These are phyloP conservation scores for Lichtheimia hyalospora DNA, from an alignment of 371 early-diverging fungal genomes.

Conservation along the genomic window DNA sequence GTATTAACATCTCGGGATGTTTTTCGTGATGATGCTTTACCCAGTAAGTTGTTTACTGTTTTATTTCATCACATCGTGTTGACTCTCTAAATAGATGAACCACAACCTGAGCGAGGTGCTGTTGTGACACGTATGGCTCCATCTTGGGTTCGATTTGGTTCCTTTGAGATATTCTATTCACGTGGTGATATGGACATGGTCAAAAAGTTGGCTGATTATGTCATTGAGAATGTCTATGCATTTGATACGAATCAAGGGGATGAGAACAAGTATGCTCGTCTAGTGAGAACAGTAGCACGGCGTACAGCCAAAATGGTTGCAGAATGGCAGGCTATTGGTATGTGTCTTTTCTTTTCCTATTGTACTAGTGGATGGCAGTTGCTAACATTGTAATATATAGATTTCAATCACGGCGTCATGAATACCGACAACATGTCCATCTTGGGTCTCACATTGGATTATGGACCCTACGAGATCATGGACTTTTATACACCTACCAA, in stretches of 20 bases:
- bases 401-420: slow-evolving; percentile 89
- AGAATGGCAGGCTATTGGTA: slow-evolving; percentile 80
- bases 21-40: slow-evolving; percentile 60
- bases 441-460: slow-evolving; percentile 83
- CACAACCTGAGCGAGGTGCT: slow-evolving; percentile 67
- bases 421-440: slow-evolving; percentile 93
- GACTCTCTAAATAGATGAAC: slow-evolving; percentile 8
- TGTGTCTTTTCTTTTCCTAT: not conserved
- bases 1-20: slow-evolving; percentile 66
- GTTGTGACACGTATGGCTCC: slow-evolving; percentile 80
- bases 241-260: slow-evolving; percentile 23
- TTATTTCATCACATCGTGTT: too few species aligned
- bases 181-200: slow-evolving; percentile 62
- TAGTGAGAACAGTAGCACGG: slow-evolving; percentile 63
- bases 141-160: slow-evolving; percentile 89
- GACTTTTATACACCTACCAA: slow-evolving; percentile 80
- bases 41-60: too few species aligned
- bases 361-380: not conserved
- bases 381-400: slow-evolving; percentile 21
- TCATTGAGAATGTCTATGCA: slow-evolving; percentile 33
- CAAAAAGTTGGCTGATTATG: slow-evolving; percentile 73
- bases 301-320: slow-evolving; percentile 83
- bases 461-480: slow-evolving; percentile 87
- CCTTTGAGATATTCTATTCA: slow-evolving; percentile 80
- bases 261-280: slow-evolving; percentile 57